A percentile compares a stretch with the other conserved stretches of the same genome.
Conservation (phyloP, 768 basidiomycete genomes). For the Pulveroboletus sp. region DNA sequence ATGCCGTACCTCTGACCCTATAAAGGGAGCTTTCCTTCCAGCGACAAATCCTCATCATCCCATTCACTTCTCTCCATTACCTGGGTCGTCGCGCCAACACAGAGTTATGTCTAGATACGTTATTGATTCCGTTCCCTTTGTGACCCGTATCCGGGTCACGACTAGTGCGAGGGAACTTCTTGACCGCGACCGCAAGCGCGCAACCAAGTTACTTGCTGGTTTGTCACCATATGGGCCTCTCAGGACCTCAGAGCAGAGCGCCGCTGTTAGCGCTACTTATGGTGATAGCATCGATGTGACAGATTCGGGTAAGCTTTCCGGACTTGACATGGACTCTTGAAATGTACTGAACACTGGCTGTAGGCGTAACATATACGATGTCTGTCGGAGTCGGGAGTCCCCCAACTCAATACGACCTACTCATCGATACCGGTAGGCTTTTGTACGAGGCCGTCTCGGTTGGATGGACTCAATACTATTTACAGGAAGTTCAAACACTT, state of each 20-base stretch:
- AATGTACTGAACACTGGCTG: not conserved
- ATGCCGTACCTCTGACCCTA: constrained; percentile 5
- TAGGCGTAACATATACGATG: constrained; percentile 50
- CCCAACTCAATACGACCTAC: constrained; percentile 43
- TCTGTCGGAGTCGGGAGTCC: constrained; percentile 50
- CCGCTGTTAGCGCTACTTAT: not conserved
- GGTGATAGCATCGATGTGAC: constrained; percentile 47
- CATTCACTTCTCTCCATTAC: not conserved
- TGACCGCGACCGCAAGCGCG: constrained; percentile 49
- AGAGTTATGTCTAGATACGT: constrained; percentile 35
- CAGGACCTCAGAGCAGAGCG: constrained; percentile 23
- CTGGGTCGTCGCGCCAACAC: not conserved
- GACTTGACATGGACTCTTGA: not conserved
- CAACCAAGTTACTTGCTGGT: constrained; percentile 51
- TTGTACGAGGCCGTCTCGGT: not conserved
- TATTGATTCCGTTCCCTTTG: constrained; percentile 41
- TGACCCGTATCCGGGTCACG: constrained; percentile 36
- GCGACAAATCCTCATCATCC: not conserved
- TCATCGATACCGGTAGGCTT: constrained; percentile 52
- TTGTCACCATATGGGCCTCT: constrained; percentile 51
- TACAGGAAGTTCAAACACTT: constrained; percentile 46
- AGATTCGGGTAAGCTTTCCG: constrained; percentile 39
- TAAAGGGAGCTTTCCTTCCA: constrained; percentile 12
- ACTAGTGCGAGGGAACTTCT: constrained; percentile 46
- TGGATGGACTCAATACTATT: not conserved